Percentiles rank a stretch among this genome's conserved stretches.
Evolutionary conservation across 2,329 filamentous ascomycete genomes (phyloP).

Genomic region (Colletotrichum liaoningense): DNA sequence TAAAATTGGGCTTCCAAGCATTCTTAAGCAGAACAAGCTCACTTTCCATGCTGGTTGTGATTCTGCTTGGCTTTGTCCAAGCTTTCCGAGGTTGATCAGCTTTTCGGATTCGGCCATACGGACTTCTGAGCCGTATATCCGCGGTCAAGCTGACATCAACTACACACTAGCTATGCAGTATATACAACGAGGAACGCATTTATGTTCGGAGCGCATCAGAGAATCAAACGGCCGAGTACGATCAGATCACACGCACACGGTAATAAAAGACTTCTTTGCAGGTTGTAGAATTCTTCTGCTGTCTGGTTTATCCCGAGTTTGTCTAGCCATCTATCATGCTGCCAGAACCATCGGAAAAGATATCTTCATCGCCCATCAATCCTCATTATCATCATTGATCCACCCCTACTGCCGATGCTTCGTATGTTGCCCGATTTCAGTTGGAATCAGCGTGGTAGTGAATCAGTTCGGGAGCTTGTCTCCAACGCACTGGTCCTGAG

Average conservation of each 20-base stretch:
- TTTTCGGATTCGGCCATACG: neutral
- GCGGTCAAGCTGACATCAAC: neutral
- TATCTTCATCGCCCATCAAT: neutral
- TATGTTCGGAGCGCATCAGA: no score
- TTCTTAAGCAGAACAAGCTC: neutral
- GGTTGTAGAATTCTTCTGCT: no score
- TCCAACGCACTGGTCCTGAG: neutral
- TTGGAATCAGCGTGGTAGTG: neutral
- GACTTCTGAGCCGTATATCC: neutral
- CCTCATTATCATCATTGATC: neutral
- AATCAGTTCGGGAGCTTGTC: neutral
- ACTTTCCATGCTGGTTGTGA: neutral
- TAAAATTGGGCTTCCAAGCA: neutral
- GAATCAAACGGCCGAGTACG: no score
- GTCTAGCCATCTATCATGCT: neutral
- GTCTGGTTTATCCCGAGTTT: neutral
- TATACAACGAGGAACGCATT: neutral
- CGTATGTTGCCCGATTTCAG: no score
- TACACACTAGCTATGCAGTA: neutral
- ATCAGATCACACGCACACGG: neutral
- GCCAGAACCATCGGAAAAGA: neutral
- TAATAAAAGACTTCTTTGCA: no score
- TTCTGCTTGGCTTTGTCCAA: neutral
- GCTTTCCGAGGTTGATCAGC: neutral
- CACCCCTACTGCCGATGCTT: neutral